Base-by-base conservation (phyloP, 768 basidiomycete species). In the Tricholoma saponaceum region DNA sequence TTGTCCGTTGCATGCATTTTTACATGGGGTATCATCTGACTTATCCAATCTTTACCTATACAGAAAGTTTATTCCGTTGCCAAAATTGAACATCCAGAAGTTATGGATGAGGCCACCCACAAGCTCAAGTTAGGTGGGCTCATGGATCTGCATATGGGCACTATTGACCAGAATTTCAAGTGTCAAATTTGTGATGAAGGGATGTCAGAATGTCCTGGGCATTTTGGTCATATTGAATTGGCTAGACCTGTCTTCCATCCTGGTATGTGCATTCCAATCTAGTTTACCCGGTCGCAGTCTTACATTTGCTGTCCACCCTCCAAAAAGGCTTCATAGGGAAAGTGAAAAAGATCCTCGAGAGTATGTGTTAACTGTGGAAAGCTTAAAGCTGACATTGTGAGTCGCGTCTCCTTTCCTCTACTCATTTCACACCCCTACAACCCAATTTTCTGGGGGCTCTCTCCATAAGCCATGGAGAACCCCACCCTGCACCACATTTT, bases 171-270 rank as follows among this genome's bases (percentile, higher is more conserved):
- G 64, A 95, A 95, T 71, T 95, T 96, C 78, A 98, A 98, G 78
- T 99, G 97, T 71, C 95, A 98, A 78, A 98, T 97, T 26, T 98
- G 97, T 72, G 95, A 94, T 63, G 97, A 99, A 81, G 96, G 95
- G n/a, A 98, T 98, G 95, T 89, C 94, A 14, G 97, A 98, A 71
- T 99, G 97, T 77, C 95, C 97, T 25, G 97, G 97, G 52, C 97
- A 98, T 73, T 99, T 99, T 77, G 97, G 97, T 55, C 95, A 98
- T 71, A 93, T 99, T 67, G 97, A 99, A 76, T 78, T 99, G 67
- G 93, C 93, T 44, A 81, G 94, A 65, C 95, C 96, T n/a, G 93
- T 97, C 32, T 98, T 95, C 69, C 96, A 98, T 73, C 90, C 93
- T 73, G 94, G 93, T 92, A 73, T 60, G 87, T 81, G 9, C 25